A percentile compares a stretch with the other conserved stretches of the same genome.
These are phyloP conservation scores for Ustilago lituana DNA, from an alignment of 1,284 basidiomycete species.

Conservation along the genomic window DNA sequence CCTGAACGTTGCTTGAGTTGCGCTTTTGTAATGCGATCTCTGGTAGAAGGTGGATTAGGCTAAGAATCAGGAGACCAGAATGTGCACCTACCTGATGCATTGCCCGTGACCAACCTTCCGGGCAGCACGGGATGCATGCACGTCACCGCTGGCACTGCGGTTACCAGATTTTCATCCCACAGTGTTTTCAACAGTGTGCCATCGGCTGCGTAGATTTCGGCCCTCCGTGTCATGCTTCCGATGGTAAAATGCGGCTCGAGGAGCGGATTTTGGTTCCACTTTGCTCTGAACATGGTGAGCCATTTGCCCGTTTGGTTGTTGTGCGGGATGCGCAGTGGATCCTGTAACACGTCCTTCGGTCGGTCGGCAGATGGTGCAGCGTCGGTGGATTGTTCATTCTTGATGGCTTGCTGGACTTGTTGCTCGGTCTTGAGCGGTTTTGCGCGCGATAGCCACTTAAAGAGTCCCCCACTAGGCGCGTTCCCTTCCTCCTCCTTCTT, in stretches of 20 bases:
- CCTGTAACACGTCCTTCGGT: constrained; percentile 44
- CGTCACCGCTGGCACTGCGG: constrained; percentile 63
- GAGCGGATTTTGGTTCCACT: constrained; percentile 56
- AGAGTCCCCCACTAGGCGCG: constrained; percentile 1
- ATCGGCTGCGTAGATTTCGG: constrained; percentile 58
- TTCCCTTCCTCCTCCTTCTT: constrained; percentile 25
- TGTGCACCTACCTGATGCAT: constrained; percentile 57
- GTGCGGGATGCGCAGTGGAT: constrained; percentile 50
- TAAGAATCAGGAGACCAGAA: constrained; percentile 50
- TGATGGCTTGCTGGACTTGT: constrained; percentile 21
- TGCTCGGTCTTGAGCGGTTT: constrained; percentile 35
- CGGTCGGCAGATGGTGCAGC: background rate
- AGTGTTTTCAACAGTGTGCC: constrained; percentile 54
- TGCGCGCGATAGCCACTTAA: constrained; percentile 22
- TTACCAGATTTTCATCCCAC: constrained; percentile 62
- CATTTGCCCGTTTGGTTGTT: constrained; percentile 67
- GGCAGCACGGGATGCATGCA: constrained; percentile 56
- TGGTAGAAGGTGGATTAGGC: too few species aligned
- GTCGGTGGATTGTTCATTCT: constrained; percentile 14
- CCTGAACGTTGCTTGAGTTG: too few species aligned
- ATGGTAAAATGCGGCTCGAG: constrained; percentile 61
- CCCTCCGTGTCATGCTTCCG: constrained; percentile 61
- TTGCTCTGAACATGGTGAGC: constrained; percentile 65
- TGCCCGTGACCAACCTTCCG: constrained; percentile 54
- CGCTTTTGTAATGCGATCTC: too few species aligned